These are phyloP conservation scores for Colletotrichum endophyticum DNA, from an alignment of 2,329 filamentous ascomycete genomes.

Conservation along the genomic window DNA sequence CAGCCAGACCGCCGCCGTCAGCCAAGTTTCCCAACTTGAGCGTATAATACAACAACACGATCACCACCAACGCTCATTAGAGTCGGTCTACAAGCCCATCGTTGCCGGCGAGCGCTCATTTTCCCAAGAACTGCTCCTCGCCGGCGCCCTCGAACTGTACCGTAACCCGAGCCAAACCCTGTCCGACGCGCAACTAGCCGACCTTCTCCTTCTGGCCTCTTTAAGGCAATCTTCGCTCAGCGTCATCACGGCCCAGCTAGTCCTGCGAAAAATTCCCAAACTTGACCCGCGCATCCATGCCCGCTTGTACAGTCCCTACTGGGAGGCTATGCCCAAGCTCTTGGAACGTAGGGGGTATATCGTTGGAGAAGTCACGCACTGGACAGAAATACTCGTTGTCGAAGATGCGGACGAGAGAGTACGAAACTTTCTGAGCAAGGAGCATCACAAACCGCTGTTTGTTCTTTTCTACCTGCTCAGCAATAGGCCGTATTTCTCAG, in stretches of 20 bases:
- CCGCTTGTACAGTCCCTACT: not conserved
- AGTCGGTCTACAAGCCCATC: not conserved
- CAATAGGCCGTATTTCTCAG: not conserved
- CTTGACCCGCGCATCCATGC: not conserved
- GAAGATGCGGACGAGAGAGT: conserved; percentile 5
- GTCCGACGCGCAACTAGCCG: not conserved
- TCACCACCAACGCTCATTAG: not conserved
- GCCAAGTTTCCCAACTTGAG: not conserved
- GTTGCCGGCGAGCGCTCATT: not conserved
- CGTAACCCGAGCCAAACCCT: not conserved
- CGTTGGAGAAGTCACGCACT: not conserved
- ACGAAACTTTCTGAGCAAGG: not conserved
- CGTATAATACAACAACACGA: not conserved
- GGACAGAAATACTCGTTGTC: conserved; percentile 4
- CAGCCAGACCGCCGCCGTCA: not conserved
- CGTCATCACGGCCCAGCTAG: conserved; percentile 9
- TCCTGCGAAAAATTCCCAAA: not conserved
- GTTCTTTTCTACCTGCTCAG: conserved; percentile 11
- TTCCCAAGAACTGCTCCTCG: not conserved
- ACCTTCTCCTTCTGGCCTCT: not conserved
- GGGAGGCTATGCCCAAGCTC: not conserved
- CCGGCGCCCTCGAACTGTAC: not conserved
- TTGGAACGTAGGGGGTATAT: not conserved
- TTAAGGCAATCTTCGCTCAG: not conserved
- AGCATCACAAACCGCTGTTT: conserved; percentile 13